phyloP scores from a whole-genome alignment of 257 asterid genomes.

The Prunella vulgaris region DNA sequence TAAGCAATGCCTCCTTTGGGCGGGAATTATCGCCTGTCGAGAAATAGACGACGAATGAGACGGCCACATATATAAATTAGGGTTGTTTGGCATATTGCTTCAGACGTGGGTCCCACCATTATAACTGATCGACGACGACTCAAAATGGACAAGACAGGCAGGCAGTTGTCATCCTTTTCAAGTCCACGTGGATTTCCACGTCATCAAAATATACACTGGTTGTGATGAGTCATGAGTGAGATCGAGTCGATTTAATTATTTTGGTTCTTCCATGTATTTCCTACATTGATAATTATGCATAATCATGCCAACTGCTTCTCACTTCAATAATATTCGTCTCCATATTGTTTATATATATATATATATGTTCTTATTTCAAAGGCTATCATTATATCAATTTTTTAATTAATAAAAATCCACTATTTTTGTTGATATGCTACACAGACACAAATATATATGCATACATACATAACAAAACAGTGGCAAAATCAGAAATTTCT shows the following conservation, averaged over 20 bases:
- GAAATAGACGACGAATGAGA: conserved; percentile 34
- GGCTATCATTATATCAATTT: background rate
- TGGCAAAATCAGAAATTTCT: no score
- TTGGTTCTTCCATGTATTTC: conserved; percentile 4
- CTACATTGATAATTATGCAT: background rate
- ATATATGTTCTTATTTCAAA: background rate
- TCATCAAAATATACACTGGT: background rate
- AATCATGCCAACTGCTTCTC: conserved; percentile 1
- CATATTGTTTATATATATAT: background rate
- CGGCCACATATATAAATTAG: conserved; percentile 23
- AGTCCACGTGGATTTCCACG: conserved; percentile 20
- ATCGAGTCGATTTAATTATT: background rate
- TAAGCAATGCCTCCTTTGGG: conserved; percentile 32
- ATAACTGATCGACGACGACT: no score
- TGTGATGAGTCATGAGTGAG: background rate
- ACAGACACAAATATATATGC: background rate
- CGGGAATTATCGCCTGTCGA: conserved; percentile 47
- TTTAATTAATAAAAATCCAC: background rate
- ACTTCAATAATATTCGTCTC: background rate
- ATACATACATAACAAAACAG: no score
- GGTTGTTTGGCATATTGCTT: conserved; percentile 18
- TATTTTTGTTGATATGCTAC: no score
- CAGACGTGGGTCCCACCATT: conserved; percentile 39
- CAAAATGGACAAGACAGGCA: conserved; percentile 23
- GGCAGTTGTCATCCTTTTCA: conserved; percentile 20